phyloP scores from a whole-genome alignment of 352 stramenopile genomes.

The Phytophthora pisi region DNA sequence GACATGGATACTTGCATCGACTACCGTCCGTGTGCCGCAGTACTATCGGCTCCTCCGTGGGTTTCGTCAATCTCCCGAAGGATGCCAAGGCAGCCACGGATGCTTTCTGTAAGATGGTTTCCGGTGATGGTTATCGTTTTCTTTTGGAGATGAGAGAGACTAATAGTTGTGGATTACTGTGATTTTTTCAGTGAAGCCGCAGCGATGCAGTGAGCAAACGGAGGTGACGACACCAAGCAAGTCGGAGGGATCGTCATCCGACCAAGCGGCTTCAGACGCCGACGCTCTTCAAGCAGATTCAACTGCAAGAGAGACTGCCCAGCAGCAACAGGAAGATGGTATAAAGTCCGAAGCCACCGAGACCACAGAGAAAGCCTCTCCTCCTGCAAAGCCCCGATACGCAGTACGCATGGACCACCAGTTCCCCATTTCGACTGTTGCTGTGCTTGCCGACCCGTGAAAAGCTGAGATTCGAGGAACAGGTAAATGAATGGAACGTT shows the following conservation, averaged over 20 bases:
- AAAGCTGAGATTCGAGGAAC: neutral
- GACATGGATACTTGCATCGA: slow-evolving; percentile 95
- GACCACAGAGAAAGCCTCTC: neutral
- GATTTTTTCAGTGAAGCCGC: slow-evolving; percentile 37
- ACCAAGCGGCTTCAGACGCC: neutral
- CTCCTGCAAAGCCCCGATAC: slow-evolving; percentile 46
- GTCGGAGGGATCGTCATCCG: neutral
- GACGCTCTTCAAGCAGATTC: slow-evolving; percentile 2
- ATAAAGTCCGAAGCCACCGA: slow-evolving; percentile 11
- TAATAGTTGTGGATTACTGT: slow-evolving; percentile 7
- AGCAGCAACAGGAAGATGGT: slow-evolving; percentile 12
- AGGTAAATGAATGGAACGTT: slow-evolving; percentile 10
- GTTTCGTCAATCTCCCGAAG: slow-evolving; percentile 78
- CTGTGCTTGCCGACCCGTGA: slow-evolving; percentile 62
- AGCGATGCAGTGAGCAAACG: slow-evolving; percentile 12
- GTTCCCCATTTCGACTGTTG: slow-evolving; percentile 83
- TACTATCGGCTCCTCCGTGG: slow-evolving; percentile 71
- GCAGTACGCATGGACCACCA: slow-evolving; percentile 59
- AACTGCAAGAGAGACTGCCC: slow-evolving; percentile 1
- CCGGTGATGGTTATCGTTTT: slow-evolving; percentile 7
- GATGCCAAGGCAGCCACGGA: slow-evolving; percentile 79
- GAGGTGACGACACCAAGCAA: slow-evolving; percentile 11
- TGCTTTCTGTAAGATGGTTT: slow-evolving; percentile 61
- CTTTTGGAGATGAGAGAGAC: neutral
- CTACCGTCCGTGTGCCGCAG: slow-evolving; percentile 77